Base-by-base conservation (phyloP, 106 monocot species). In the Phalaenopsis equestris region DNA sequence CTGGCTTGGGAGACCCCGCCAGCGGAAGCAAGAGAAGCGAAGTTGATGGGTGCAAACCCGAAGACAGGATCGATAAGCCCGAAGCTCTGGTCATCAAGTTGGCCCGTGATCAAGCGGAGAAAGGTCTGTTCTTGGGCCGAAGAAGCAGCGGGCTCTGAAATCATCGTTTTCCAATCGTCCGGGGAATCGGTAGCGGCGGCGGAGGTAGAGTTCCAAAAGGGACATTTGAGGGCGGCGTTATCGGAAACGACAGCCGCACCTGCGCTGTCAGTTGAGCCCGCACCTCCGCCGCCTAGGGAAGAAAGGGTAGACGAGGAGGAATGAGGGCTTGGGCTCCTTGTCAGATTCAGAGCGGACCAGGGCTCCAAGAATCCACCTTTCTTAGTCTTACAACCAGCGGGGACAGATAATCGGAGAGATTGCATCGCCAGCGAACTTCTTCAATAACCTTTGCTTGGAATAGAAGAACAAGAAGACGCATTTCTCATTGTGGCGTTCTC, bases 21-120 rank as follows among this genome's bases (percentile, higher is more conserved):
- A 11, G 78, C 21, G 73, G 78, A 67, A 43, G 56, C 10, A 0
- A 38, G 6, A 36, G 77, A 14, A 11, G 24, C 38, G 37, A 12
- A 5, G 77, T 15, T 52, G 16, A 9, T 42, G 45, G 57, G 6
- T 38, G 67, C 88, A 38, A 90, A 83, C 24, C 81, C 86, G 55
- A 92, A 82, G 14, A 68, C 85, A 9, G 79, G 61, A 42, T 90
- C 90, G 36, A 86, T 55, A 1, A 88, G 73, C 3, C 87, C 84
- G 48, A 88, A 85, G 12, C 86, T 16, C 3, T 76, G 21, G 77
- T 81, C 84, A 21, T 85, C 90, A 24, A 79, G 72, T 17, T 86
- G 89, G 19, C 84, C 85, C 86, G 88, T 86, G 41, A 96, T 89
- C 91, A 89, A 96, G 21, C 76, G 79, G 58, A 96, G 89, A 67